Evolutionary conservation across 2,329 filamentous ascomycete genomes (phyloP).

Genomic region (Myotisia sp.): DNA sequence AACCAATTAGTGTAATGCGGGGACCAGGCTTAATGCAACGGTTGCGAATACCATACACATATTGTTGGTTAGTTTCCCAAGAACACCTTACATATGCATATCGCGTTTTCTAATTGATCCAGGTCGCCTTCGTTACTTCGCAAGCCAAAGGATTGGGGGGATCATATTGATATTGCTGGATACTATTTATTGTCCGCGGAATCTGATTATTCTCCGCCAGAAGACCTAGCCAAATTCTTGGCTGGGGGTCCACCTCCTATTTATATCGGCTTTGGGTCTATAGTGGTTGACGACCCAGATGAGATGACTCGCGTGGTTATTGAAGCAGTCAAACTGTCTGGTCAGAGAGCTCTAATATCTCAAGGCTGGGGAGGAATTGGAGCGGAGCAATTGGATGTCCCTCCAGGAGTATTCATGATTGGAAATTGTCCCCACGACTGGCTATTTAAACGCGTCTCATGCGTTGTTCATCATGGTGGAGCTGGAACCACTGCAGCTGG

Average conservation of each 20-base stretch:
- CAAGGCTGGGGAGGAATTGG: slow-evolving; percentile 83
- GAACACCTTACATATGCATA: not conserved
- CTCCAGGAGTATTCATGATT: slow-evolving; percentile 66
- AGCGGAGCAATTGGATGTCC: slow-evolving; percentile 53
- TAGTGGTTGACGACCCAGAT: slow-evolving; percentile 64
- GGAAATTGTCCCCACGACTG: slow-evolving; percentile 81
- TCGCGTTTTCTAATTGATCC: slow-evolving; percentile 5
- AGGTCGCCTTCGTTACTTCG: slow-evolving; percentile 62
- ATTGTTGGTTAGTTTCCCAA: slow-evolving; percentile 52
- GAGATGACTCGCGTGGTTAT: slow-evolving; percentile 58
- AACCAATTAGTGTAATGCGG: slow-evolving; percentile 65
- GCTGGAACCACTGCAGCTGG: slow-evolving; percentile 79
- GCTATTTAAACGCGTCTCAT: slow-evolving; percentile 68
- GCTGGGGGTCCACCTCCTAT: slow-evolving; percentile 55
- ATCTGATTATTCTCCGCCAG: slow-evolving; percentile 50
- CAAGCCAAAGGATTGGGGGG: slow-evolving; percentile 62
- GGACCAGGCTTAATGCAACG: slow-evolving; percentile 66
- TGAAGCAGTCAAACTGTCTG: slow-evolving; percentile 50
- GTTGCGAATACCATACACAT: slow-evolving; percentile 69
- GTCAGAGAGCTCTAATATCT: slow-evolving; percentile 65
- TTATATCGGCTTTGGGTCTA: slow-evolving; percentile 73
- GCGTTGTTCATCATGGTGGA: slow-evolving; percentile 76
- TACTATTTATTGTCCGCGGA: slow-evolving; percentile 63
- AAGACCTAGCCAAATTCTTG: slow-evolving; percentile 53
- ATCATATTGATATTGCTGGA: slow-evolving; percentile 57